Conservation (phyloP, 768 basidiomycete species). For the Lepiota brunneoincarnata region DNA sequence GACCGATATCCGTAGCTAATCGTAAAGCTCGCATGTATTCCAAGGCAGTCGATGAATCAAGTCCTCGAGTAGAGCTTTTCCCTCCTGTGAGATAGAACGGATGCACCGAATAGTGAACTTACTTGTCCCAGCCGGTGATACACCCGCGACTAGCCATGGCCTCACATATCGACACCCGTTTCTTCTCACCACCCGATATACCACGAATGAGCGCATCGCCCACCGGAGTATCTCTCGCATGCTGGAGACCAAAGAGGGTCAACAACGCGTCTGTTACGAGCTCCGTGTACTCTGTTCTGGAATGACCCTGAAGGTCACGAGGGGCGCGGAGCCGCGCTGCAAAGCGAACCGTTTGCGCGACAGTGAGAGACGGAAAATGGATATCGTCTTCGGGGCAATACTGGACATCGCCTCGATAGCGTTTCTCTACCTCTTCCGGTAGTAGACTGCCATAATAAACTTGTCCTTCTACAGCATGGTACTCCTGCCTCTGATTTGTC, state of each 20-base stretch:
- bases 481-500: conserved; percentile 72
- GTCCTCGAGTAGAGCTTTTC: conserved; percentile 58
- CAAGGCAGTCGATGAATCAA: conserved; percentile 68
- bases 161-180: conserved; percentile 79
- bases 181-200: conserved; percentile 74
- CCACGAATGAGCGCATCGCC: conserved; percentile 76
- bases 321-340: conserved; percentile 70
- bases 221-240: conserved; percentile 69
- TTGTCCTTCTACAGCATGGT: conserved; percentile 63
- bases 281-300: conserved; percentile 42
- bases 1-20: conserved; percentile 54
- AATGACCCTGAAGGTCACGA: conserved; percentile 40
- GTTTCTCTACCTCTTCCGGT: conserved; percentile 57
- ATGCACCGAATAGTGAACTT: conserved; percentile 13
- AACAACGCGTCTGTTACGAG: conserved; percentile 50
- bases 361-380: conserved; percentile 83
- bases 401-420: no score
- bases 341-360: conserved; percentile 71
- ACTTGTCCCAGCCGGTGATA: conserved; percentile 70
- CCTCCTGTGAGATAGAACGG: not conserved
- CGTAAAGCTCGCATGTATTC: conserved; percentile 71
- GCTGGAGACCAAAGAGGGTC: conserved; percentile 74
- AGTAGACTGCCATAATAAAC: conserved; percentile 76
- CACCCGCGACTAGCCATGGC: conserved; percentile 52
- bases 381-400: no score